A percentile compares a stretch with the other conserved stretches of the same genome.
phyloP scores from a whole-genome alignment of 768 basidiomycete genomes.

The Melanogaster broomeanus region DNA sequence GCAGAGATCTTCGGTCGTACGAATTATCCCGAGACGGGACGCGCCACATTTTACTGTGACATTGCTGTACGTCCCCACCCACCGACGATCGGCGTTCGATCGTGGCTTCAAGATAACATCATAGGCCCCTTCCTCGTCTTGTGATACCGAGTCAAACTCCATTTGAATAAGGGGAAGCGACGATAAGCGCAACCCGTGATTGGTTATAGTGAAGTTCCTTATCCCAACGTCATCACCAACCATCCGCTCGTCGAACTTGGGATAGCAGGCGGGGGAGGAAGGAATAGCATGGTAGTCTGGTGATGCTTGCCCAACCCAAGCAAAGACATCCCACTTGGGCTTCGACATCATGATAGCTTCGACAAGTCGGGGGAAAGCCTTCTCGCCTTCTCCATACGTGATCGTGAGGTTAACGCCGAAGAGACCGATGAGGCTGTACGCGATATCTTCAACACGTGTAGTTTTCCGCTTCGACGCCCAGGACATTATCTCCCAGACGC shows the following conservation, averaged over 20 bases:
- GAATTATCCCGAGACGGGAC: constrained; percentile 13
- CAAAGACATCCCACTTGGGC: constrained; percentile 26
- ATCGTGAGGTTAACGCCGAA: constrained; percentile 24
- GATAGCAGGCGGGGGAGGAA: constrained; percentile 22
- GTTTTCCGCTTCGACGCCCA: constrained; percentile 34
- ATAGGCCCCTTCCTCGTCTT: neutral
- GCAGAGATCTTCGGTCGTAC: constrained; percentile 14
- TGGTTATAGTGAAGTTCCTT: constrained; percentile 12
- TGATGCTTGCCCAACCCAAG: constrained; percentile 24
- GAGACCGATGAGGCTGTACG: constrained; percentile 30
- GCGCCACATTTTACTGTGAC: constrained; percentile 17
- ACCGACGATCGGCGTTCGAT: neutral
- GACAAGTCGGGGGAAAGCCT: constrained; percentile 29
- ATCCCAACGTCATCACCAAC: constrained; percentile 8
- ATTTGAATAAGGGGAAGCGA: constrained; percentile 25
- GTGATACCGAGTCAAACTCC: constrained; percentile 3
- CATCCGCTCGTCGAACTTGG: constrained; percentile 15
- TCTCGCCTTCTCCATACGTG: constrained; percentile 32
- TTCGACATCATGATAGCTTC: constrained; percentile 13
- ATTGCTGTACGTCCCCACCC: constrained; percentile 10
- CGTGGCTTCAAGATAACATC: constrained; percentile 13
- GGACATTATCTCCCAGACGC: constrained; percentile 27
- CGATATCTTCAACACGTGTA: constrained; percentile 27
- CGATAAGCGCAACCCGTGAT: constrained; percentile 14
- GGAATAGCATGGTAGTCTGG: constrained; percentile 18